These are phyloP conservation scores for Trichoderma sp. DNA, from an alignment of 2,329 filamentous ascomycete species.

Conservation along the genomic window DNA sequence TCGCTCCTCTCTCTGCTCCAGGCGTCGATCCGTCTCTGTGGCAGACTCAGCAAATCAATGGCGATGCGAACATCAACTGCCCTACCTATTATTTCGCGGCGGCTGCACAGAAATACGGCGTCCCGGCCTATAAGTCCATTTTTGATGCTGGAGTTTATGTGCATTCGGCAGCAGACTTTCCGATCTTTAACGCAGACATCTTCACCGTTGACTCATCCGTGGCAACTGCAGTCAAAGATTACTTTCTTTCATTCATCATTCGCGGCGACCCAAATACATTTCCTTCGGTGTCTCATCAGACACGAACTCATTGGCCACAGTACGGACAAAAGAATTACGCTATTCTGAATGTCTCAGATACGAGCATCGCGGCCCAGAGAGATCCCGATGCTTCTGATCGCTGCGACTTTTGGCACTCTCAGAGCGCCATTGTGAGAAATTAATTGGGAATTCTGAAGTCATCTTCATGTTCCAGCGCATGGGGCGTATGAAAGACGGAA, in stretches of 20 bases:
- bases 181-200: not conserved
- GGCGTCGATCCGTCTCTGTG: not conserved
- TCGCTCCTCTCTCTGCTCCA: not conserved
- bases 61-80: too few species aligned
- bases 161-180: not conserved
- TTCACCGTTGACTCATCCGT: not conserved
- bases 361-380: not conserved
- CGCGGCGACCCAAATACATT: not conserved
- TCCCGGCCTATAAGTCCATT: too few species aligned
- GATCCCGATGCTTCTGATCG: not conserved
- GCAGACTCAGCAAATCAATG: not conserved
- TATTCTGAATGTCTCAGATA: not conserved
- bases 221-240: not conserved
- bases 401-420: not conserved
- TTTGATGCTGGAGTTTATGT: not conserved
- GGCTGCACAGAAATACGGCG: too few species aligned
- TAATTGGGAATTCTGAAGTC: not conserved
- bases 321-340: not conserved
- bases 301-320: not conserved
- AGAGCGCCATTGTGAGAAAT: not conserved
- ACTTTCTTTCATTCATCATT: not conserved
- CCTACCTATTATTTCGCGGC: too few species aligned
- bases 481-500: not conserved
- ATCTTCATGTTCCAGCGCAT: not conserved
- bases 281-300: not conserved